Evolutionary conservation across 176 grass and related monocot genomes (phyloP), one percentile per base, ranked within the genome.

Genomic region (Cocos nucifera): DNA sequence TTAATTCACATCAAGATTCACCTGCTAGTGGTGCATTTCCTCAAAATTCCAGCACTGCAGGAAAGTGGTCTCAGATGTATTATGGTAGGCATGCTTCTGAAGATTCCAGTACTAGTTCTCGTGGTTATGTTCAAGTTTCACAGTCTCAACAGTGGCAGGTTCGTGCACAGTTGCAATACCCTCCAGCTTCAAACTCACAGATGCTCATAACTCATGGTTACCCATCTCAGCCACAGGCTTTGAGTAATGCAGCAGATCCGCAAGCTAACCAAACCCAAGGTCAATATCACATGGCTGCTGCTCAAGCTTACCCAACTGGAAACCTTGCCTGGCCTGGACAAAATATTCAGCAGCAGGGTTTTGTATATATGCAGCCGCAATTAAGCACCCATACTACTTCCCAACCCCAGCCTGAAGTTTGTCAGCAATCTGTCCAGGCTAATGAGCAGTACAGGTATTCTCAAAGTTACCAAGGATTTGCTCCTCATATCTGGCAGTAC

Each of bases 401-500:
- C 68, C 79, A 86, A 53, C 49, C 64, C 67, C 79, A 86, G 51
- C 39, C 60, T 69, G 76, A 77, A 66, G 25, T 71, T 27, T 56
- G 67, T 78, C 22, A 56, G 62, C 68, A 78, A 44, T 50, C 63
- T 56, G 66, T 72, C 52, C 67, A 72, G 35, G 71, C 48, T 65
- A 75, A 72, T 49, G 77, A 89, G 48, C 86, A 85, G n/a, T 63
- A 55, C 24, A 59, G 59, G 22, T 66, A 76, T 71, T 20, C 72
- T 51, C 82, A 82, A 73, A 80, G 51, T 56, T 69, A 68, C 51
- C 80, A 89, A 79, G 80, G 78, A 54, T 78, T 78, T 78, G 28
- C 74, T 73, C 77, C 83, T 51, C 86, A 90, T 55, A 88, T 85
- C 73, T 80, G 86, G 92, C 75, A 90, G 65, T 88, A 96, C 78